Percentiles rank a stretch among this genome's conserved stretches.
phyloP scores from a whole-genome alignment of 2,329 filamentous ascomycete species.

The Arthrinium phaeospermum region DNA sequence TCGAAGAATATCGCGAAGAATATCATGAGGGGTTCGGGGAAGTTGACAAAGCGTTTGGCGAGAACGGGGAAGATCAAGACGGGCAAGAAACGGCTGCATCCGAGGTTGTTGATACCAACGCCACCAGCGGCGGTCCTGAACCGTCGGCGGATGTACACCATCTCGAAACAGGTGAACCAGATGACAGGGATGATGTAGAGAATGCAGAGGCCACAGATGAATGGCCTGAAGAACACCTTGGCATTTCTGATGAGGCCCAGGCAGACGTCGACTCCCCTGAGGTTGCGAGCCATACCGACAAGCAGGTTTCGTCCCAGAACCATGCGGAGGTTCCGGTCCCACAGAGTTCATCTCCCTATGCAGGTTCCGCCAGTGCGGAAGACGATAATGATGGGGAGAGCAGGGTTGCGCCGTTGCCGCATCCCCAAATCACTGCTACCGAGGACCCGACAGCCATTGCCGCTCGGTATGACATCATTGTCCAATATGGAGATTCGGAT shows the following conservation, averaged over 20 bases:
- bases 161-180: not conserved
- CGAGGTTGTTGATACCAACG: not conserved
- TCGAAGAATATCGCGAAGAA: not conserved
- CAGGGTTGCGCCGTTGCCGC: not conserved
- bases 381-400: not conserved
- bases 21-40: not conserved
- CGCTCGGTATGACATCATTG: slow-evolving; percentile 35
- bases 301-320: not conserved
- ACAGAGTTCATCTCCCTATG: not conserved
- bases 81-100: not conserved
- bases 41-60: not conserved
- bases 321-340: not conserved
- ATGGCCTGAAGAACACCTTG: slow-evolving; percentile 4
- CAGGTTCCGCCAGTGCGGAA: slow-evolving; percentile 3
- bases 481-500: slow-evolving; percentile 39
- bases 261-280: not conserved
- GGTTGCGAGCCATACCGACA: not conserved
- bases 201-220: not conserved
- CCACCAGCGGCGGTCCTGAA: not conserved
- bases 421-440: slow-evolving; percentile 9
- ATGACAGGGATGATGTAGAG: not conserved
- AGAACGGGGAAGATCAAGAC: not conserved
- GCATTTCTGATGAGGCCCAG: not conserved
- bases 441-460: slow-evolving; percentile 29
- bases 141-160: not conserved